These are phyloP conservation scores for Cucumis sativus DNA, from an alignment of 306 rosid genomes.

Conservation along the genomic window Cucumber_9930_V3 NC_026658.2:3666501-3667000, in stretches of 20 bases:
- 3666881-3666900: slow-evolving; percentile 13
- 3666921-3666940: slow-evolving; percentile 14
- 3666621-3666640: neutral
- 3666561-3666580: too few species aligned
- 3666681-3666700: slow-evolving; percentile 9
- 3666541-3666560: too few species aligned
- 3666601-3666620: neutral
- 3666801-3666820: neutral
- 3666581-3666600: too few species aligned
- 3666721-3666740: slow-evolving; percentile 21
- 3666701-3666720: slow-evolving; percentile 52
- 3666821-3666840: slow-evolving; percentile 15
- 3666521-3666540: too few species aligned
- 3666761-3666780: slow-evolving; percentile 4
- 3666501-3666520: too few species aligned
- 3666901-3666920: slow-evolving; percentile 7
- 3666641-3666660: neutral
- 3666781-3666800: neutral
- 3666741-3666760: slow-evolving; percentile 11
- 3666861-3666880: slow-evolving; percentile 8
- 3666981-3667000: slow-evolving; percentile 26
- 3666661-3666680: neutral
- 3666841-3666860: slow-evolving; percentile 14
- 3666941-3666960: neutral
- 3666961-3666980: slow-evolving; percentile 19